Conservation (phyloP, 345 rosid species). For the Bruguiera gymnorhiza region DNA sequence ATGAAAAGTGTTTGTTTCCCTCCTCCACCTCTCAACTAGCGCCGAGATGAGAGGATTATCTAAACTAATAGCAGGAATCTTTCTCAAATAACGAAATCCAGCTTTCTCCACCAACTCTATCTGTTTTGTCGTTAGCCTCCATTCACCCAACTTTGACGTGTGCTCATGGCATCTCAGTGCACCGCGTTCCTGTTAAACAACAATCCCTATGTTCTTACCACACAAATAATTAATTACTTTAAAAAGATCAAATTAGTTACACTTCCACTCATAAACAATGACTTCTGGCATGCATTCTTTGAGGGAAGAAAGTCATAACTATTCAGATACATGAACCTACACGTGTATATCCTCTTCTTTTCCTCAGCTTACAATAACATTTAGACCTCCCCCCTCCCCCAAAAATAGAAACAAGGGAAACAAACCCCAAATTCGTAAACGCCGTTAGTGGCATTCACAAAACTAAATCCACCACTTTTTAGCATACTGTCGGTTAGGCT, state of each 20-base stretch:
- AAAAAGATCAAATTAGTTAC: background rate
- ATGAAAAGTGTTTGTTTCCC: slow-evolving; percentile 93
- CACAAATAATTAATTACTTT: background rate
- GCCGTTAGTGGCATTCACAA: background rate
- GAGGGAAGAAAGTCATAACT: no score
- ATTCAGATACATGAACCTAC: no score
- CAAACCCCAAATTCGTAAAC: no score
- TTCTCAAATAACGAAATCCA: slow-evolving; percentile 80
- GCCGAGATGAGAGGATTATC: slow-evolving; percentile 94
- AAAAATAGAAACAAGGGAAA: no score
- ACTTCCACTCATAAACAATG: background rate
- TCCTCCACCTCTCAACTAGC: slow-evolving; percentile 92
- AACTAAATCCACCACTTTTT: background rate
- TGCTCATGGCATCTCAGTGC: slow-evolving; percentile 98
- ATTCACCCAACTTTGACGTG: slow-evolving; percentile 84
- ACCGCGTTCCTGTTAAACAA: slow-evolving; percentile 71
- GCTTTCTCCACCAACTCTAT: slow-evolving; percentile 79
- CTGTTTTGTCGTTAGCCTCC: slow-evolving; percentile 72
- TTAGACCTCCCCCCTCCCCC: no score
- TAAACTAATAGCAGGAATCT: slow-evolving; percentile 89
- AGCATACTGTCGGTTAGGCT: no score
- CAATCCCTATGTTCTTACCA: background rate
- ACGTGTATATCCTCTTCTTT: no score
- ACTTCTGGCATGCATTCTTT: background rate
- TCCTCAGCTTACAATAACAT: no score